Evolutionary conservation across 352 stramenopile genomes (phyloP).

Genomic region (Phytophthora sansomeana): DNA sequence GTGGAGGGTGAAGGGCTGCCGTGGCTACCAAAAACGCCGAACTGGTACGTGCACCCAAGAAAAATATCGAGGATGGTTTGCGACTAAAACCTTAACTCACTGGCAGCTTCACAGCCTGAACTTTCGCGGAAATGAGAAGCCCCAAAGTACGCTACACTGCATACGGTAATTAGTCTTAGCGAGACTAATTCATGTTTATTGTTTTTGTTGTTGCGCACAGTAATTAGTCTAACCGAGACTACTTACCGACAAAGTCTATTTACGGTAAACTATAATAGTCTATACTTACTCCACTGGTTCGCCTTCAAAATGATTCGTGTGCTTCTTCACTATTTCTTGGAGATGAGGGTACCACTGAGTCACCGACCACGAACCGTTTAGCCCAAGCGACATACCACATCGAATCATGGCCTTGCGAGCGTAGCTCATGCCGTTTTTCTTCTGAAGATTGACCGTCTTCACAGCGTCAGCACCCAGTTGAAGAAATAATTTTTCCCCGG

Average conservation of each 20-base stretch:
- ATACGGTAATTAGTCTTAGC: no score
- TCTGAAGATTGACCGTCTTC: not conserved
- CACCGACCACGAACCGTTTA: not conserved
- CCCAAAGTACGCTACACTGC: no score
- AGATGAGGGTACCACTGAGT: slow-evolving; percentile 5
- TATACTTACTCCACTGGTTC: not conserved
- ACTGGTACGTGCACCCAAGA: no score
- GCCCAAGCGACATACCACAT: not conserved
- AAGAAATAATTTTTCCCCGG: slow-evolving; percentile 30
- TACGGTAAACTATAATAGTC: not conserved
- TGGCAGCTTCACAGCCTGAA: no score
- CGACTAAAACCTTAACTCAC: no score
- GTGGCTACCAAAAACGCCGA: no score
- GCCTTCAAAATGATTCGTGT: not conserved
- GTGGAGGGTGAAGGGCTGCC: no score
- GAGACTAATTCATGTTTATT: no score
- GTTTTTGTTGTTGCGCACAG: no score
- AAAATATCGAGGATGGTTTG: no score
- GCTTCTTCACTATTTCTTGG: slow-evolving; percentile 19
- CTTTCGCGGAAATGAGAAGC: no score
- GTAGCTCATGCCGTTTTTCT: not conserved
- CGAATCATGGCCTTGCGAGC: not conserved
- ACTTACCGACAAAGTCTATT: not conserved
- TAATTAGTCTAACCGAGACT: no score
- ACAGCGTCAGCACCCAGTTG: not conserved